Conservation (phyloP, 2,329 filamentous ascomycete genomes). For the Colletotrichum destructivum region DNA sequence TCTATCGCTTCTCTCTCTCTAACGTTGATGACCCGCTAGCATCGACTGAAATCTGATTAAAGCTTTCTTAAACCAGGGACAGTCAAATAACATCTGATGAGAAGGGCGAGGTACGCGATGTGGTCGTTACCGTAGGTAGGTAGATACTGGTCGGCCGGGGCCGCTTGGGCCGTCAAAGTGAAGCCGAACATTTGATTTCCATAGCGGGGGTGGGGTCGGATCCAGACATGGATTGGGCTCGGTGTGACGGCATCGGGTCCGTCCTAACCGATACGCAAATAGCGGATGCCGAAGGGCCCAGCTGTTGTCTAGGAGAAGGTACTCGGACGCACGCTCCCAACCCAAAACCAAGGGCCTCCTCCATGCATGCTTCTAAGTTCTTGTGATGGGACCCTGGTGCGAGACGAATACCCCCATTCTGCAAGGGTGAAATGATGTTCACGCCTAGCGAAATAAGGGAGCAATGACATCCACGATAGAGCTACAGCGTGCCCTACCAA, state of each 20-base stretch:
- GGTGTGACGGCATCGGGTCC: constrained; percentile 10
- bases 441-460: constrained; percentile 21
- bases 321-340: background rate
- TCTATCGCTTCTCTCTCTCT: background rate
- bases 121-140: background rate
- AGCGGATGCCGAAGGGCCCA: background rate
- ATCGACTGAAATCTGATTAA: background rate
- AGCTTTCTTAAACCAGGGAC: background rate
- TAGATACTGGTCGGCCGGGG: background rate
- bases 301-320: background rate
- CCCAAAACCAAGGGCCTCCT: background rate
- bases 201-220: constrained; percentile 21
- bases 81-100: background rate
- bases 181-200: background rate
- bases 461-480: background rate
- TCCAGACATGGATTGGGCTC: background rate
- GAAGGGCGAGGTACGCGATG: background rate
- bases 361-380: background rate
- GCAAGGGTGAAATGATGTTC: constrained; percentile 10
- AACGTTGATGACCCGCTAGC: background rate
- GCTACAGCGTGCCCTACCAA: background rate
- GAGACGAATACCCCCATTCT: background rate
- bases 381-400: background rate
- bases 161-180: constrained; percentile 7
- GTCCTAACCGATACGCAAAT: background rate